These are phyloP conservation scores for Penicillium sp. DNA, from an alignment of 2,329 filamentous ascomycete genomes.

Conservation along the genomic window DNA sequence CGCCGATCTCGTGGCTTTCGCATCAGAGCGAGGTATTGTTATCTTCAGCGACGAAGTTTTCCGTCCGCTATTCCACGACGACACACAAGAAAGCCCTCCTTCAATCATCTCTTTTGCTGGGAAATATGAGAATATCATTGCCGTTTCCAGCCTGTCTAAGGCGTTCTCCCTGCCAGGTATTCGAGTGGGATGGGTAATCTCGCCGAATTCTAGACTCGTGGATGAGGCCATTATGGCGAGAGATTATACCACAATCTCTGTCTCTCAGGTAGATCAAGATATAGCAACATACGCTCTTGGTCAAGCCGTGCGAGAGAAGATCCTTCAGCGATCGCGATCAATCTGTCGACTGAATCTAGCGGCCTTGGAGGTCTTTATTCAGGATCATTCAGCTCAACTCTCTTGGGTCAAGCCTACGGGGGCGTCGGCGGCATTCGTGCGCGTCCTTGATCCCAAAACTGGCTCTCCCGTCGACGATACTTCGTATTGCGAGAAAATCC, in stretches of 20 bases:
- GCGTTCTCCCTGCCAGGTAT: constrained; percentile 13
- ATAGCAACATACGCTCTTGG: constrained; percentile 11
- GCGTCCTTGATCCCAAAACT: neutral
- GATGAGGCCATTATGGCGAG: constrained; percentile 8
- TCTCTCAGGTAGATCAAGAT: constrained; percentile 13
- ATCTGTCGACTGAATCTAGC: constrained; percentile 9
- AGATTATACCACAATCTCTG: constrained; percentile 13
- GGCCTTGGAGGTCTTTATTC: constrained; percentile 4
- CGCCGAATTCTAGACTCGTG: constrained; percentile 7
- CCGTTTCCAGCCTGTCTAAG: constrained; percentile 13
- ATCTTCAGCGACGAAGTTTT: constrained; percentile 17
- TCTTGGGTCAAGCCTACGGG: constrained; percentile 13
- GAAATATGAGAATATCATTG: constrained; percentile 13
- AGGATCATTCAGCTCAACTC: constrained; percentile 1
- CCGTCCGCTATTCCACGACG: constrained; percentile 14
- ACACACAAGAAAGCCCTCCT: neutral
- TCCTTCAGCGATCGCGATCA: constrained; percentile 7
- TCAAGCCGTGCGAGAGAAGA: neutral
- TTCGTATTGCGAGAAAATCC: constrained; percentile 4
- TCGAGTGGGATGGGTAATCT: constrained; percentile 14
- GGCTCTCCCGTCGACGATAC: constrained; percentile 7
- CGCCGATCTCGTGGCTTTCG: constrained; percentile 7
- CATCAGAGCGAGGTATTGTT: constrained; percentile 10
- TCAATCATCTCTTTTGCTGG: constrained; percentile 12
- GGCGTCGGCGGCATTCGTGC: constrained; percentile 12